Evolutionary conservation across 768 basidiomycete species (phyloP).

Genomic region (Mrakia hoshinonis): DNA sequence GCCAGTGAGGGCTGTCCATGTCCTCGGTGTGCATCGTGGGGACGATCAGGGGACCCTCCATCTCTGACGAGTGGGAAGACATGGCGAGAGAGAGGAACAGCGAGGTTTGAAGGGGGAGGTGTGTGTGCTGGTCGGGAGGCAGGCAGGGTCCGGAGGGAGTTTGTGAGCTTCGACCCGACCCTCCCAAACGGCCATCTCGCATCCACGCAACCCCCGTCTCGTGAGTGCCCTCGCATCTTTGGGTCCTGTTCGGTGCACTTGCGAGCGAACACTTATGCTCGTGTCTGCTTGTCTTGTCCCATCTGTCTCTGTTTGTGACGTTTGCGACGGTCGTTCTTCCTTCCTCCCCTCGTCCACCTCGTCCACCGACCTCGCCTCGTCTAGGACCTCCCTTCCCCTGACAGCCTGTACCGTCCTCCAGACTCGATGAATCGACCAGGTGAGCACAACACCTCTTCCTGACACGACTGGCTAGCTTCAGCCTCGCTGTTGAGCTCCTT

Average conservation of each 20-base stretch:
- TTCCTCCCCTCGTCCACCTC: neutral
- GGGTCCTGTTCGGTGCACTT: too few relatives aligned
- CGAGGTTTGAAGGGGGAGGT: neutral
- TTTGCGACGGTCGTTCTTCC: neutral
- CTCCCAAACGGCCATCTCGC: neutral
- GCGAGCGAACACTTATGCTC: too few relatives aligned
- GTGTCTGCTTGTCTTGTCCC: neutral
- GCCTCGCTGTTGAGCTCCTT: conserved; percentile 1
- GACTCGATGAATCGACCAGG: neutral
- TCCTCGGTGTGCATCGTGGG: neutral
- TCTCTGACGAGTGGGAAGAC: neutral
- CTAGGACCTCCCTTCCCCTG: neutral
- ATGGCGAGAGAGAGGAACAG: neutral
- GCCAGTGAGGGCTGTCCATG: neutral
- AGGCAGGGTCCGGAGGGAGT: too few relatives aligned
- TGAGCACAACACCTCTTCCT: neutral
- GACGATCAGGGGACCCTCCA: neutral
- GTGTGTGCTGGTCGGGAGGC: neutral
- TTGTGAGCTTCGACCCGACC: neutral
- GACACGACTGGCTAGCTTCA: too few relatives aligned
- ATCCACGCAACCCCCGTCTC: neutral
- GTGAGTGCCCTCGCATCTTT: too few relatives aligned
- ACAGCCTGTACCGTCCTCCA: too few relatives aligned
- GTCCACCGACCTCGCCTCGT: neutral
- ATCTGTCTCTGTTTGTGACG: neutral